Base-by-base conservation (phyloP, 2,329 filamentous ascomycete species). In the Aspergillus amoenus region DNA sequence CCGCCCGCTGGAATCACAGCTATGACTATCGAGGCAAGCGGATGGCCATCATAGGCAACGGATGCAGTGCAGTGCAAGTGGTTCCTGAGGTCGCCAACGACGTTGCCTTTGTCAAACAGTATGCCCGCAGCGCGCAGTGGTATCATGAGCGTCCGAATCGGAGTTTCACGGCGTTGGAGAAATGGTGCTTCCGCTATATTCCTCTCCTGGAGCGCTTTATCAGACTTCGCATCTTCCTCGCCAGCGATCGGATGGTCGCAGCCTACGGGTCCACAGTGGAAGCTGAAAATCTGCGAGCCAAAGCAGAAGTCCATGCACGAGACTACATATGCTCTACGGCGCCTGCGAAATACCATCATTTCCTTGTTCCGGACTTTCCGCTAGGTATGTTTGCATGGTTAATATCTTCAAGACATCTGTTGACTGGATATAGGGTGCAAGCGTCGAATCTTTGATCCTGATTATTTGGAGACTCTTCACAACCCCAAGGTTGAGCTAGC, bases 61-160 rank as follows among this genome's bases (percentile, higher is more conserved):
- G 69, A 18, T 71, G 68, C 56, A 67, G 62, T 32, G 68, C 69
- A 8, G 68, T 65, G 3, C 68, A 71, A 56, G 63, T 71, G 11
- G 65, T 71, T 12, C 68, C 68, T 40, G 59, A 48, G 0, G 53
- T 71, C 24, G 61, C 59, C 3, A 46, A 66, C 24, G 57, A 66
- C 5, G 66, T 61, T 4, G 55, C 24, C 3, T 59, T 59, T 13
- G 61, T 72, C 15, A 67, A 66, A 37, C 69, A 70, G 51, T 69
- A 66, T 45, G 64, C 59, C 5, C 57, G 62, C 3, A 63, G 59
- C 47, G 59, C 63, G 1, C 70, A 73, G 53, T 73, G 70, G 71
- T 71, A 71, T 53, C 67, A 72, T 52, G 70, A 68, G 55, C 60
- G 70, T 8, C 70, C 68, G 17, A 73, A 73, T 55, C 64, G 61